phyloP scores from a whole-genome alignment of 495 filamentous ascomycete species.

The Tuber magnatum region DNA sequence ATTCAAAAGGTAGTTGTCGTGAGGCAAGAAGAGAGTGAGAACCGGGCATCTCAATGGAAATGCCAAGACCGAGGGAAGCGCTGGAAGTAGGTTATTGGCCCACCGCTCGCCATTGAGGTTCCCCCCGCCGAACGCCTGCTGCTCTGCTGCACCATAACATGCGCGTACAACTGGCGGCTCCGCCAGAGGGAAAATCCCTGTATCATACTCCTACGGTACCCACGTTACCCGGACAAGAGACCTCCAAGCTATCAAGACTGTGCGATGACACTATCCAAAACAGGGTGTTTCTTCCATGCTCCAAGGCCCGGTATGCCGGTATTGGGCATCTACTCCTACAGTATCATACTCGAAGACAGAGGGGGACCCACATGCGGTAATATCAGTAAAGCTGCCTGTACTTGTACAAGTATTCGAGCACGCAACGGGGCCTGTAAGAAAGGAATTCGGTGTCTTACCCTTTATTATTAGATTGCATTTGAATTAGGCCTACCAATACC shows the following conservation, averaged over 20 bases:
- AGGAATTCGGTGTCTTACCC: not conserved
- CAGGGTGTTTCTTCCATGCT: not conserved
- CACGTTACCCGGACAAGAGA: not conserved
- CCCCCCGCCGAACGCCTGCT: not conserved
- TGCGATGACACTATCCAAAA: too few relatives aligned
- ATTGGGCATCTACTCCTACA: too few relatives aligned
- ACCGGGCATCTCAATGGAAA: not conserved
- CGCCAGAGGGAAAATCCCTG: not conserved
- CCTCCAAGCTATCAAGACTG: not conserved
- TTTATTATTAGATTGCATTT: not conserved
- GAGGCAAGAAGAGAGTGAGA: not conserved
- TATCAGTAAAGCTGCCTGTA: too few relatives aligned
- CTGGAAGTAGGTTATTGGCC: slow-evolving; percentile 2
- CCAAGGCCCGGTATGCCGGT: not conserved
- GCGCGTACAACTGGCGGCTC: slow-evolving; percentile 1
- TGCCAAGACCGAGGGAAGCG: not conserved
- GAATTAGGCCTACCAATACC: not conserved
- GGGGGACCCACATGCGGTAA: too few relatives aligned
- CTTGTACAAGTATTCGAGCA: too few relatives aligned
- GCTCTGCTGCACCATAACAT: not conserved
- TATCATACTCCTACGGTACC: too few relatives aligned
- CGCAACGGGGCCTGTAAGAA: not conserved
- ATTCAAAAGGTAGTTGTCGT: not conserved
- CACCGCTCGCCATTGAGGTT: not conserved
- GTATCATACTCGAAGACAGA: too few relatives aligned